Conservation (phyloP, 176 grass and related monocot species). For the Raddia guianensis region DNA sequence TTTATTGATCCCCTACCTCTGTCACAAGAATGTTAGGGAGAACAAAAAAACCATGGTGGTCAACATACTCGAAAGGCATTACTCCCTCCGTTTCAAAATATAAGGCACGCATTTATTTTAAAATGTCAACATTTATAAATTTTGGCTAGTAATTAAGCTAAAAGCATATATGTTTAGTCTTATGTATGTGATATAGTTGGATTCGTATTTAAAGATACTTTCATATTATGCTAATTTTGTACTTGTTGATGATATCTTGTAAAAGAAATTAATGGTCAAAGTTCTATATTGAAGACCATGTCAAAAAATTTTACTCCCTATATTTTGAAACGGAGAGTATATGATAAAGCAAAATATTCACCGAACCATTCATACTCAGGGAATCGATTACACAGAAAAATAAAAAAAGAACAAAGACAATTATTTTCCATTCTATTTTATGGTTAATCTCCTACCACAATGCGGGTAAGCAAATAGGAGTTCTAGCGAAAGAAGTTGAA, state of each 20-base stretch:
- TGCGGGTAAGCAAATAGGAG: background rate
- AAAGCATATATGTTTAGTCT: too few relatives aligned
- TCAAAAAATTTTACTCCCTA: too few relatives aligned
- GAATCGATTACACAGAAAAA: background rate
- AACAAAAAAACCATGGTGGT: background rate
- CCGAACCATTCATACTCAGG: background rate
- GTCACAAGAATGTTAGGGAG: background rate
- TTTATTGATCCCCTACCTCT: background rate
- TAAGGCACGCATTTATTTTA: too few relatives aligned
- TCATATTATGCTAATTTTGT: too few relatives aligned
- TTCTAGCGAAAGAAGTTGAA: background rate
- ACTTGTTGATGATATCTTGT: too few relatives aligned
- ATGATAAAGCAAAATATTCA: constrained; percentile 16
- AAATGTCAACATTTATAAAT: too few relatives aligned
- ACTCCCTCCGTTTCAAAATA: too few relatives aligned
- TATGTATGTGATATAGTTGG: too few relatives aligned
- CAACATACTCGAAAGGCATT: background rate
- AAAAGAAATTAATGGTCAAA: too few relatives aligned
- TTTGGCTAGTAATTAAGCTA: too few relatives aligned
- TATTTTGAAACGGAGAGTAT: background rate
- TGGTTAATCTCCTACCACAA: background rate
- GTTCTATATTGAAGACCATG: too few relatives aligned
- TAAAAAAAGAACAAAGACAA: constrained; percentile 14
- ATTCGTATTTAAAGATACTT: too few relatives aligned
- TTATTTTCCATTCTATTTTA: background rate